Evolutionary conservation across 2,329 filamentous ascomycete genomes (phyloP).

Genomic region (Talaromyces funiculosus): DNA sequence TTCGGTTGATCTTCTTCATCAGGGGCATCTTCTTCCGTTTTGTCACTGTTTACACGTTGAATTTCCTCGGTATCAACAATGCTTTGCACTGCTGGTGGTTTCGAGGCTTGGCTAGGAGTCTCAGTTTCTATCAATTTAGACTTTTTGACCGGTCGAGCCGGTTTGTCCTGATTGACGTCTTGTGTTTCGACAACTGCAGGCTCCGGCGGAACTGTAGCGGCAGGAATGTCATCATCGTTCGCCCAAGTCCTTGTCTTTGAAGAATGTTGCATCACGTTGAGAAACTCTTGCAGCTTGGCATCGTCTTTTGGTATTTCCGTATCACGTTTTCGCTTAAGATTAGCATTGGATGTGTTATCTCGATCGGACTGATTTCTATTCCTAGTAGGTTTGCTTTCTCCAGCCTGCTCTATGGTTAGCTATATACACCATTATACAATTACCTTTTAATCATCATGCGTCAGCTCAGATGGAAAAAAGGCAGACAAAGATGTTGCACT

Average conservation of each 20-base stretch:
- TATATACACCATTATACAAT: conserved; percentile 15
- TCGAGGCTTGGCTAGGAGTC: background rate
- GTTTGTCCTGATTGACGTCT: conserved; percentile 43
- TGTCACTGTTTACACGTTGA: conserved; percentile 15
- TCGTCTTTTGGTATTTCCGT: conserved; percentile 59
- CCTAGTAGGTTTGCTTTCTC: conserved; percentile 24
- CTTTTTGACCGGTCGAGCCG: conserved; percentile 8
- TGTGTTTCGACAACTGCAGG: conserved; percentile 38
- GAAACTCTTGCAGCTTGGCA: conserved; percentile 77
- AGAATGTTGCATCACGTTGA: conserved; percentile 70
- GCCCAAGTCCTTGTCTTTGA: conserved; percentile 61
- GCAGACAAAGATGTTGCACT: conserved; percentile 27
- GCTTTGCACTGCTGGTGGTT: background rate
- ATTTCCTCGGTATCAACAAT: background rate
- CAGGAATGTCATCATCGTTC: conserved; percentile 45
- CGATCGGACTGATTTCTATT: conserved; percentile 19
- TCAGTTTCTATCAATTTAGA: background rate
- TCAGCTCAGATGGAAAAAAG: conserved; percentile 29
- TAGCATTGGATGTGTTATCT: conserved; percentile 21
- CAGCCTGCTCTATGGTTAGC: conserved; percentile 31
- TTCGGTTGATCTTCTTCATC: conserved; percentile 31
- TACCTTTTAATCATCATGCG: conserved; percentile 24
- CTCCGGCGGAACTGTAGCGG: conserved; percentile 20
- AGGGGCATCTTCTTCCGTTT: conserved; percentile 13
- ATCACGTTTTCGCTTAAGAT: conserved; percentile 37